phyloP scores from a whole-genome alignment of 768 basidiomycete species.

The Cystobasidiopsis lactophilus region DNA sequence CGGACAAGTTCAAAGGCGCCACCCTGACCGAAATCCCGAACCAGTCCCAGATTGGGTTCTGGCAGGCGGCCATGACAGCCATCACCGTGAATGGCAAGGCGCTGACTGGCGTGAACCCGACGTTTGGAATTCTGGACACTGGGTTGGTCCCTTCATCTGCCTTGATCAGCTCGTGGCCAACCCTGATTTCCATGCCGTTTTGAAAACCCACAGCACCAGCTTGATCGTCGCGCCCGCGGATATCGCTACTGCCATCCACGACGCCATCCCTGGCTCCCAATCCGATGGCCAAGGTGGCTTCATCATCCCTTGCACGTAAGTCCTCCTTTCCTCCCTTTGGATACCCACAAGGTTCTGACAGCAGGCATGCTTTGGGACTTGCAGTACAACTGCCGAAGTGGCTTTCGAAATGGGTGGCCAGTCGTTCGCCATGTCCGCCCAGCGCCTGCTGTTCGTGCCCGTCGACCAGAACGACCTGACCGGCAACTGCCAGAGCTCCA shows the following conservation, averaged over 20 bases:
- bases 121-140: conserved; percentile 53
- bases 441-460: conserved; percentile 42
- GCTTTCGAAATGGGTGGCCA: conserved; percentile 39
- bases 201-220: conserved; percentile 19
- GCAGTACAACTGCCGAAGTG: conserved; percentile 30
- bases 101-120: conserved; percentile 26
- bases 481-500: conserved; percentile 49
- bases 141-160: conserved; percentile 28
- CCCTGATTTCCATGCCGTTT: background rate
- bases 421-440: conserved; percentile 41
- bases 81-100: conserved; percentile 37
- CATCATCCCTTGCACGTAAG: conserved; percentile 40
- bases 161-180: too few species aligned
- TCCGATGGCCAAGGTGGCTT: conserved; percentile 33
- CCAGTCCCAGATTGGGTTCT: conserved; percentile 31
- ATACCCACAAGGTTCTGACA: background rate
- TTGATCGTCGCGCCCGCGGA: conserved; percentile 27
- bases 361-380: background rate
- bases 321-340: background rate
- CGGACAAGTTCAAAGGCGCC: conserved; percentile 36
- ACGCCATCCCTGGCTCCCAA: conserved; percentile 35
- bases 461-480: conserved; percentile 32
- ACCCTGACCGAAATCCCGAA: conserved; percentile 24
- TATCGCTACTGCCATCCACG: conserved; percentile 39
- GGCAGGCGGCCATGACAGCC: conserved; percentile 46